phyloP scores from a whole-genome alignment of 805 yeast genomes.

The Nadsonia fulvescens region DNA sequence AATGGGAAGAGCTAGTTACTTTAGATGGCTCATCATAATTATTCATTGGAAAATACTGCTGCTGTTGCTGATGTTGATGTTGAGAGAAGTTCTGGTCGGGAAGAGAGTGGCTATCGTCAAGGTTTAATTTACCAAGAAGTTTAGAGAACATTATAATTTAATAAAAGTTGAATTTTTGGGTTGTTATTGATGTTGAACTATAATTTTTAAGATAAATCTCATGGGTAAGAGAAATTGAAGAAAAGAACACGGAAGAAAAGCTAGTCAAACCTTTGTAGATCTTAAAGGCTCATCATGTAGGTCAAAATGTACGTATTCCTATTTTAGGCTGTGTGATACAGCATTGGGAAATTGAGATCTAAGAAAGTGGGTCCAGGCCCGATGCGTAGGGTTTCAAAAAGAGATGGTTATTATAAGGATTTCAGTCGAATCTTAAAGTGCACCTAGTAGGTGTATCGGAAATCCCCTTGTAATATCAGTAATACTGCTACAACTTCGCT shows the following conservation, averaged over 20 bases:
- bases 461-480: too few relatives aligned
- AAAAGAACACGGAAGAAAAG: neutral
- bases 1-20: constrained; percentile 1
- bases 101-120: too few relatives aligned
- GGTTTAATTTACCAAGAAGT: neutral
- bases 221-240: neutral
- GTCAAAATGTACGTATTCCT: too few relatives aligned
- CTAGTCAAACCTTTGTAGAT: neutral
- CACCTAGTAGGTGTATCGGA: too few relatives aligned
- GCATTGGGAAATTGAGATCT: too few relatives aligned
- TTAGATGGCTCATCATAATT: constrained; percentile 1
- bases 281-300: too few relatives aligned
- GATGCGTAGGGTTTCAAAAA: too few relatives aligned
- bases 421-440: too few relatives aligned
- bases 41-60: neutral
- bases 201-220: neutral
- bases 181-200: neutral
- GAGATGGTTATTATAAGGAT: too few relatives aligned
- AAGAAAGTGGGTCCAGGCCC: too few relatives aligned
- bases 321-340: too few relatives aligned
- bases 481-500: too few relatives aligned
- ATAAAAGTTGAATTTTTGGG: neutral
- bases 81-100: neutral
- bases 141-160: neutral
- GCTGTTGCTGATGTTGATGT: neutral